Evolutionary conservation across 331 rosid species (phyloP).

Genomic region (Malus hybrid): DNA sequence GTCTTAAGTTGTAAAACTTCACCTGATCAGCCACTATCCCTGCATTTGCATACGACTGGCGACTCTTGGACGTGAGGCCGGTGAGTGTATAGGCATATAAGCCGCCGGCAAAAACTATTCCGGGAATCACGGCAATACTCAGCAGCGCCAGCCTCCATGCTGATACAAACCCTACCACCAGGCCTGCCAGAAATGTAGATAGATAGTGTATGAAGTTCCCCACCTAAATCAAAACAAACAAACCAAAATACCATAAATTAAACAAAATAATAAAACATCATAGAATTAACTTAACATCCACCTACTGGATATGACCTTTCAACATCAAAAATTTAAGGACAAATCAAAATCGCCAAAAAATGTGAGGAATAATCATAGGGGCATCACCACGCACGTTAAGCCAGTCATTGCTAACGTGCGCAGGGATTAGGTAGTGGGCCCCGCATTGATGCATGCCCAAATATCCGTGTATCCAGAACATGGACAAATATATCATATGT

Average conservation of each 20-base stretch:
- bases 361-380: not conserved
- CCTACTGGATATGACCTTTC: not conserved
- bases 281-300: not conserved
- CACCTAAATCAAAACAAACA: slow-evolving; percentile 37
- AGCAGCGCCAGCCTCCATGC: slow-evolving; percentile 94
- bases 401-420: slow-evolving; percentile 33
- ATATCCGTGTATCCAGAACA: slow-evolving; percentile 9
- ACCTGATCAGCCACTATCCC: slow-evolving; percentile 97
- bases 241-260: not conserved
- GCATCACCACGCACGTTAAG: slow-evolving; percentile 29
- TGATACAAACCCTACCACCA: slow-evolving; percentile 96
- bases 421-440: slow-evolving; percentile 23
- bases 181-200: slow-evolving; percentile 90
- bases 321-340: not conserved
- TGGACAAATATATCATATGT: too few relatives aligned
- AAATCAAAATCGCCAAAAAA: not conserved
- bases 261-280: not conserved
- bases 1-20: not conserved
- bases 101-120: slow-evolving; percentile 96
- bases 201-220: slow-evolving; percentile 96
- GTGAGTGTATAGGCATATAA: slow-evolving; percentile 95
- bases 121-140: slow-evolving; percentile 95
- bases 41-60: slow-evolving; percentile 90
- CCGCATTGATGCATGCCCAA: slow-evolving; percentile 32
- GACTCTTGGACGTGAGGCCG: slow-evolving; percentile 92